Base-by-base conservation (phyloP, 768 basidiomycete species). In the Mycena floridula region DNA sequence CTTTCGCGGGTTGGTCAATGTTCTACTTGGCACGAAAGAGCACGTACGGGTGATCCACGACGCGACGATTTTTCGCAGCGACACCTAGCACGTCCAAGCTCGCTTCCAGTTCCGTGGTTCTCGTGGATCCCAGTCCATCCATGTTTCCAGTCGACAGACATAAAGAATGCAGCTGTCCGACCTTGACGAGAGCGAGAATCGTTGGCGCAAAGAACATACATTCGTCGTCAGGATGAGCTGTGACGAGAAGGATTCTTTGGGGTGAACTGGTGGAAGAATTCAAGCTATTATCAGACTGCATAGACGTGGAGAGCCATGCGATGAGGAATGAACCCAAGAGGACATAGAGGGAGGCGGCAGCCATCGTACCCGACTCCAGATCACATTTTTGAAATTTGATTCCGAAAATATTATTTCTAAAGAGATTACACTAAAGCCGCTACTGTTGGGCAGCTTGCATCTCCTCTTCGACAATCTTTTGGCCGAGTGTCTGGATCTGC, bases 141-240 rank as follows among this genome's bases (percentile, higher is more conserved):
- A 77, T 74, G 47, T 95, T 74, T 15, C 93, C 92, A 18, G 64
- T 68, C 5, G 89, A 92, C 43, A 97, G 57, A 47, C 89, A 92
- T 15, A 94, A 57, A 0, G 77, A 85, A 50, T 67, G 77, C 0
- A 86, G 57, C 18, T 74, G 63, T 45, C 50, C 48, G 6, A 7
- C 16, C 2, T 20, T n/a, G 25, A 51, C 55, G 12, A 93, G 69
- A 2, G 75, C 70, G 25, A 83, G 64, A 12, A 95, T 60, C 0
- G 89, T 92, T 0, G 93, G 93, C 3, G 82, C 81, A 60, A 97
- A 97, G 72, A 97, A 97, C 74, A 94, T 77, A 59, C 81, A 82
- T 66, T 96, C 93, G 59, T 97, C 93, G 58, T 96, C 93, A 2
- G 93, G 93, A 59, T 97, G 93, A 22, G 93, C 91, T 1, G 93